These are phyloP conservation scores for Mycena citricolor DNA, from an alignment of 1,284 basidiomycete species.

Conservation along the genomic window DNA sequence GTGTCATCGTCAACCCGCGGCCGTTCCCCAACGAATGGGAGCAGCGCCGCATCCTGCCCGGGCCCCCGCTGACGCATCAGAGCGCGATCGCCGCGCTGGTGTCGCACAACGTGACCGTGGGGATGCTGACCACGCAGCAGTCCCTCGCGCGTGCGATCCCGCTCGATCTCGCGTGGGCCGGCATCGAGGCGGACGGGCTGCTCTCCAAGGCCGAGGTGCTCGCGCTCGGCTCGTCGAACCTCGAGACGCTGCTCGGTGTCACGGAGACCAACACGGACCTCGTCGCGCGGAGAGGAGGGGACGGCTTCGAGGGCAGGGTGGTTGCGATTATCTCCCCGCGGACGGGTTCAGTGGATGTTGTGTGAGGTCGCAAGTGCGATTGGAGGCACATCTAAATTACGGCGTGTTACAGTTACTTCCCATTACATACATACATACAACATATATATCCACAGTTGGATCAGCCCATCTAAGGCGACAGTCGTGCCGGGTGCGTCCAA, in stretches of 20 bases:
- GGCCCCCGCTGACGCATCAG: conserved; percentile 70
- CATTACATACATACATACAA: too few relatives aligned
- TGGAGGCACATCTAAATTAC: too few relatives aligned
- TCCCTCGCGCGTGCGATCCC: conserved; percentile 68
- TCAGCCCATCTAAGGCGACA: too few relatives aligned
- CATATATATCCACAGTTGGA: too few relatives aligned
- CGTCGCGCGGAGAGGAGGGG: conserved; percentile 61
- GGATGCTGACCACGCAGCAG: conserved; percentile 60
- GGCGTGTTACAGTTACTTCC: too few relatives aligned
- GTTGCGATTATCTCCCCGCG: conserved; percentile 55
- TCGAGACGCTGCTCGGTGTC: conserved; percentile 22
- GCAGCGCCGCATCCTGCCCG: conserved; percentile 38
- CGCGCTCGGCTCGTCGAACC: conserved; percentile 49
- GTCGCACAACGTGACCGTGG: conserved; percentile 73
- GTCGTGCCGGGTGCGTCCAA: too few relatives aligned
- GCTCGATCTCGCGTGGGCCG: conserved; percentile 66
- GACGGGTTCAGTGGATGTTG: conserved; percentile 45
- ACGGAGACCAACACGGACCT: conserved; percentile 45
- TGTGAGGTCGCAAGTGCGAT: too few relatives aligned
- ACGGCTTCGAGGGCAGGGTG: conserved; percentile 59
- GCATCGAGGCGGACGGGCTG: conserved; percentile 40
- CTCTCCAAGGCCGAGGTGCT: conserved; percentile 55
- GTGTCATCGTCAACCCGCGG: conserved; percentile 9
- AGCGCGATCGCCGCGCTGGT: conserved; percentile 64
- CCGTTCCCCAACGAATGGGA: conserved; percentile 10